Conservation (phyloP, 441 rosid species). For the Adansonia gregorii region DNA sequence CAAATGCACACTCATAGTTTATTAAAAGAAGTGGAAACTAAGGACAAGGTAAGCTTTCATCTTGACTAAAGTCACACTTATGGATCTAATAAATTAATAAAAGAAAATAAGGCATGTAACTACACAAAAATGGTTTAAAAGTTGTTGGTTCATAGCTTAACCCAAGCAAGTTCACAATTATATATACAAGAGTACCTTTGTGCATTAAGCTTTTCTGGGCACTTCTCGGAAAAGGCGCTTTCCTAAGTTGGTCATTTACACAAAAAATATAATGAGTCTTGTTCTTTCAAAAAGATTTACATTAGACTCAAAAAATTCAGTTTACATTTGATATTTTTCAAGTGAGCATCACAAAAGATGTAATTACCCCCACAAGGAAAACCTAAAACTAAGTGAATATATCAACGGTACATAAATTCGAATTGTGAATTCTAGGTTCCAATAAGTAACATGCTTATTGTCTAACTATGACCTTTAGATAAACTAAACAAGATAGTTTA, state of each 20-base stretch:
- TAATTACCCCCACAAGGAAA: background rate
- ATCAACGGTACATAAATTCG: background rate
- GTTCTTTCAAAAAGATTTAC: background rate
- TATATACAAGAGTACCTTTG: background rate
- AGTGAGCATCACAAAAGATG: background rate
- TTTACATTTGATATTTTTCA: background rate
- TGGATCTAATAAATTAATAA: background rate
- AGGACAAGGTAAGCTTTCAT: background rate
- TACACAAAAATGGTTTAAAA: background rate
- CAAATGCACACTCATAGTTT: background rate
- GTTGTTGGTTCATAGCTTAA: background rate
- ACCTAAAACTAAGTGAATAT: background rate
- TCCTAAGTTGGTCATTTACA: slow-evolving; percentile 13
- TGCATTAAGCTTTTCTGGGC: slow-evolving; percentile 1
- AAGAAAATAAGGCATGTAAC: background rate
- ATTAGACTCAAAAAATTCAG: background rate
- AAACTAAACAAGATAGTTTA: slow-evolving; percentile 3
- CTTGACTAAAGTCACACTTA: background rate
- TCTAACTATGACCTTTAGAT: slow-evolving; percentile 8
- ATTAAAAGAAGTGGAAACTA: slow-evolving; percentile 4
- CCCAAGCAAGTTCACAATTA: slow-evolving; percentile 1
- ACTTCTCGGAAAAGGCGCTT: background rate
- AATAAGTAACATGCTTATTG: too few relatives aligned
- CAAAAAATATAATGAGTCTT: background rate
- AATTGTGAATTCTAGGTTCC: slow-evolving; percentile 10